Conservation (phyloP, 345 rosid species). For the Populus nigra region DNA sequence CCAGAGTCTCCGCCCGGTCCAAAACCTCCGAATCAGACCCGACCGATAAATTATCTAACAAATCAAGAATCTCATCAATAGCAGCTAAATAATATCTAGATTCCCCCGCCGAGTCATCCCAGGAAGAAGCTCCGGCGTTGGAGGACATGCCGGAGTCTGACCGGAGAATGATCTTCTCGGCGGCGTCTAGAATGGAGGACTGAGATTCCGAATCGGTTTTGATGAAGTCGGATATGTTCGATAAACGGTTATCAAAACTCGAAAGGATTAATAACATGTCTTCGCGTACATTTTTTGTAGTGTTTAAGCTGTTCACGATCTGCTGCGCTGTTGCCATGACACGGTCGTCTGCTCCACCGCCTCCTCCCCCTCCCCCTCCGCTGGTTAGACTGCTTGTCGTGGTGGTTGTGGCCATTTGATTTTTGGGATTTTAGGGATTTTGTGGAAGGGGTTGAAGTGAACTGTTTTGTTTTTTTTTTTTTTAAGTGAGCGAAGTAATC, state of each 20-base stretch:
- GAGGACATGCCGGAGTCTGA: conserved; percentile 26
- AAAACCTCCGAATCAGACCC: conserved; percentile 44
- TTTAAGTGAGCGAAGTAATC: not conserved
- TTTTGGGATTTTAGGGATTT: conserved; percentile 4
- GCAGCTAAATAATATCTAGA: conserved; percentile 64
- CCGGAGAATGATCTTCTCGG: conserved; percentile 65
- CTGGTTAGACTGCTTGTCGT: conserved; percentile 14
- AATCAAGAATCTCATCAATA: conserved; percentile 66
- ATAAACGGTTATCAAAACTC: conserved; percentile 87
- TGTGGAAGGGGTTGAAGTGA: not conserved
- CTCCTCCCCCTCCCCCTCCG: conserved; percentile 24
- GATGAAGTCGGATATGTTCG: conserved; percentile 77
- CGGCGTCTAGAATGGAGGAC: conserved; percentile 49
- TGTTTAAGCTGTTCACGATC: conserved; percentile 91
- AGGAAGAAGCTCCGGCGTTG: conserved; percentile 27
- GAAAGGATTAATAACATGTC: conserved; percentile 95
- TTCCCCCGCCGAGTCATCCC: conserved; percentile 75
- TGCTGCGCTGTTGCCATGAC: conserved; percentile 96
- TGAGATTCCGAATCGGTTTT: conserved; percentile 27
- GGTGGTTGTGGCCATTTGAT: conserved; percentile 24
- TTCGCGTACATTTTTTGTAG: conserved; percentile 83
- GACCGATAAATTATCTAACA: conserved; percentile 49
- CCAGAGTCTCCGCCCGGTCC: conserved; percentile 80
- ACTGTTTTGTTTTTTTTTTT: not conserved
- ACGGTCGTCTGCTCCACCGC: conserved; percentile 65